Percentiles rank a stretch among this genome's conserved stretches.
Evolutionary conservation across 441 rosid genomes (phyloP).

Genomic region (Populus hybrid): DNA sequence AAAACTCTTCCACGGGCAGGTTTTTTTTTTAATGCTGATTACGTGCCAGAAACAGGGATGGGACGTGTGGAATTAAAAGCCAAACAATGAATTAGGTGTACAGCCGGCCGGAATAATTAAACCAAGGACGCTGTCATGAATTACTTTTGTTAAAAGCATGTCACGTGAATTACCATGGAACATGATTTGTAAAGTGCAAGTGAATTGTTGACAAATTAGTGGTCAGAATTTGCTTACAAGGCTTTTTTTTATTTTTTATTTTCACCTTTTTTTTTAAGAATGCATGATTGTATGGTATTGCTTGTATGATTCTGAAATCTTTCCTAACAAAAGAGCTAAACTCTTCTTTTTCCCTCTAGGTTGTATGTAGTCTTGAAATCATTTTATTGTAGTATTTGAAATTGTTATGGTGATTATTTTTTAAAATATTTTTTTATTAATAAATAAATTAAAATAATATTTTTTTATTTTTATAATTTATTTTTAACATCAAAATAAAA

Average conservation of each 20-base stretch:
- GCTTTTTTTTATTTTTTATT: not conserved
- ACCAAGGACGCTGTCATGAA: not conserved
- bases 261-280: not conserved
- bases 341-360: accelerated
- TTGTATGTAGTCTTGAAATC: no score
- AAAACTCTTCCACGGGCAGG: no score
- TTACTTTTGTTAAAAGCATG: not conserved
- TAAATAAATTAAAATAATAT: no score
- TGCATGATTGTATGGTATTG: no score
- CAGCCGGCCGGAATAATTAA: not conserved
- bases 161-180: not conserved
- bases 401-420: no score
- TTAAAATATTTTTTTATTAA: no score
- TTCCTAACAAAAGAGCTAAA: no score
- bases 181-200: not conserved
- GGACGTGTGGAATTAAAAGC: not conserved
- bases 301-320: no score
- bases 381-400: no score
- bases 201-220: not conserved
- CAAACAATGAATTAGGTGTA: not conserved
- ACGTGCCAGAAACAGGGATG: not conserved
- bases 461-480: no score
- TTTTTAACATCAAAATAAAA: no score
- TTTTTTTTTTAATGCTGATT: not conserved
- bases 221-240: not conserved